A percentile compares a stretch with the other conserved stretches of the same genome.
phyloP scores from a whole-genome alignment of 768 basidiomycete genomes.

The Termitomyces sp. region DNA sequence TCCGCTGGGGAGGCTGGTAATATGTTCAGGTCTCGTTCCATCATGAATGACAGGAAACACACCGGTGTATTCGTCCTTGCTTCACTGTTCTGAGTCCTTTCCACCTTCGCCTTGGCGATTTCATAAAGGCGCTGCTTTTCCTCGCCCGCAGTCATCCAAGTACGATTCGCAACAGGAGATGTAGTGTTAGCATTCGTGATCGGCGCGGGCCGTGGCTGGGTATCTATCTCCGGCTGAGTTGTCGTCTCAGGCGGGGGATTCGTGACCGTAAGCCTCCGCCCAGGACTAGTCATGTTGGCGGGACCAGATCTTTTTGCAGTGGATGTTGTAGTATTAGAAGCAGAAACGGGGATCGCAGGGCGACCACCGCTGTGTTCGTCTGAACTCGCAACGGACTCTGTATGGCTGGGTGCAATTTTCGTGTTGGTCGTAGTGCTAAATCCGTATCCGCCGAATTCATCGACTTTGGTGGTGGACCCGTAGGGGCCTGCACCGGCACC shows the following conservation, averaged over 20 bases:
- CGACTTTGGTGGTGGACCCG: slow-evolving; percentile 10
- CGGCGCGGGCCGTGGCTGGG: slow-evolving; percentile 8
- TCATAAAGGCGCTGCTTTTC: slow-evolving; percentile 72
- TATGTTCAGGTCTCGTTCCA: not conserved
- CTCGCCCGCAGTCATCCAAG: slow-evolving; percentile 57
- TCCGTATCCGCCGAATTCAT: slow-evolving; percentile 25
- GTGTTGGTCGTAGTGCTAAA: slow-evolving; percentile 15
- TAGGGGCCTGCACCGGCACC: not conserved
- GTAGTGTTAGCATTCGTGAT: not conserved
- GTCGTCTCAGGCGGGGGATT: slow-evolving; percentile 33
- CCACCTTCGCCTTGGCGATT: slow-evolving; percentile 58
- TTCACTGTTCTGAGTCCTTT: slow-evolving; percentile 40
- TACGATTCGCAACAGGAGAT: slow-evolving; percentile 10
- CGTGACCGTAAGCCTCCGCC: slow-evolving; percentile 37
- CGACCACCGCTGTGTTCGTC: slow-evolving; percentile 17
- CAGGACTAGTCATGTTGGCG: slow-evolving; percentile 19
- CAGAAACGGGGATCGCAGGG: slow-evolving; percentile 7
- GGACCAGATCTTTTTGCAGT: slow-evolving; percentile 25
- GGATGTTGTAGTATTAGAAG: slow-evolving; percentile 6
- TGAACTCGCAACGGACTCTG: slow-evolving; percentile 20
- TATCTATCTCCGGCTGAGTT: slow-evolving; percentile 17
- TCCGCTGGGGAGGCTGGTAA: slow-evolving; percentile 22
- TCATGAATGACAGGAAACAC: slow-evolving; percentile 3
- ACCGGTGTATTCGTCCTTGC: slow-evolving; percentile 33
- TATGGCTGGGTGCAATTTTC: slow-evolving; percentile 18